Evolutionary conservation across 2,329 filamentous ascomycete genomes (phyloP).

Genomic region (Arthrobotrys sinensis): DNA sequence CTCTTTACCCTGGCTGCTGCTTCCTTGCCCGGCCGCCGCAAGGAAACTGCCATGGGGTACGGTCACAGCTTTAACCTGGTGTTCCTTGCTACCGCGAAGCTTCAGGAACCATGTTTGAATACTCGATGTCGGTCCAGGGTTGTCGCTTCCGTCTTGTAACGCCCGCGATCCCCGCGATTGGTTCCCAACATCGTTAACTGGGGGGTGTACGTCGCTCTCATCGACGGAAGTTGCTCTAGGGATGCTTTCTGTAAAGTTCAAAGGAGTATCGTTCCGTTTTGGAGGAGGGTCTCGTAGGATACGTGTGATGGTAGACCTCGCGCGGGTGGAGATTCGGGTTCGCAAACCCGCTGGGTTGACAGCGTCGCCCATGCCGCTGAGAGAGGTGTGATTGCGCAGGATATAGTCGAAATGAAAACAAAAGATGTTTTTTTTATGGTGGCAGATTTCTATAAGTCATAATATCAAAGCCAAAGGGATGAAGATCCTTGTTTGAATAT

Average conservation of each 20-base stretch:
- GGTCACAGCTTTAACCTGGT: slow-evolving; percentile 33
- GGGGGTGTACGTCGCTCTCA: not conserved
- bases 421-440: not conserved
- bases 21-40: slow-evolving; percentile 5
- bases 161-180: not conserved
- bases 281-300: slow-evolving; percentile 52
- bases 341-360: slow-evolving; percentile 10
- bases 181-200: not conserved
- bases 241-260: slow-evolving; percentile 45
- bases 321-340: slow-evolving; percentile 39
- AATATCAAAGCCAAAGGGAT: not conserved
- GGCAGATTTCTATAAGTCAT: not conserved
- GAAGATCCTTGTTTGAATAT: not conserved
- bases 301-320: slow-evolving; percentile 43
- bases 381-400: not conserved
- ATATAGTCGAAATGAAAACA: not conserved
- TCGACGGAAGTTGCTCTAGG: not conserved
- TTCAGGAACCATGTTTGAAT: slow-evolving; percentile 35
- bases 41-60: slow-evolving; percentile 9
- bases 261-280: slow-evolving; percentile 55
- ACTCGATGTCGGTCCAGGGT: not conserved
- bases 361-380: not conserved
- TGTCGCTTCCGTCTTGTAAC: not conserved
- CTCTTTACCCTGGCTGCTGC: slow-evolving; percentile 14
- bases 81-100: slow-evolving; percentile 23